These are phyloP conservation scores for Tetrahymena borealis DNA, from an alignment of 73 alveolate species.

Conservation along the genomic window DNA sequence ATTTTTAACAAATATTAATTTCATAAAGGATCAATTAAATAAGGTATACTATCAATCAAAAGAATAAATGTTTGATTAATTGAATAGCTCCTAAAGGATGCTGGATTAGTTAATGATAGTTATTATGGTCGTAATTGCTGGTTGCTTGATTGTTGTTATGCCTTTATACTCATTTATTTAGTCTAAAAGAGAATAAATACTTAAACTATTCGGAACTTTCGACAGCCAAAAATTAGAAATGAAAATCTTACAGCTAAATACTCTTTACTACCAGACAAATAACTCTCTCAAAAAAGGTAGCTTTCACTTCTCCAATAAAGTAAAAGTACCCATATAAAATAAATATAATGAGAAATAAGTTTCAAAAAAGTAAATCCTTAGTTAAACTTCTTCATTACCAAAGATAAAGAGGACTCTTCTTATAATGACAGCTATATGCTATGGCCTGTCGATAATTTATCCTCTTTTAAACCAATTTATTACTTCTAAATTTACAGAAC, in stretches of 20 bases:
- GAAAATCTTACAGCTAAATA: background rate
- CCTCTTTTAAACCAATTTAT: background rate
- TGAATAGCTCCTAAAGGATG: background rate
- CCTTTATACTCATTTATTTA: background rate
- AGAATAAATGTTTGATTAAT: background rate
- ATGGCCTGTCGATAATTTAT: background rate
- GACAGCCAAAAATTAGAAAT: background rate
- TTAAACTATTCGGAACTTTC: background rate
- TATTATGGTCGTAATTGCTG: background rate
- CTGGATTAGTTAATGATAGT: background rate
- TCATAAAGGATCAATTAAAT: background rate
- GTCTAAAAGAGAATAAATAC: background rate
- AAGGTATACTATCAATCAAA: background rate
- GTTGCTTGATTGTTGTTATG: background rate
- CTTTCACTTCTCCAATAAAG: background rate
- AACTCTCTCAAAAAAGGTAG: background rate
- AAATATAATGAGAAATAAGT: background rate
- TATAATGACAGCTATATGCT: background rate
- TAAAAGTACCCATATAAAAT: background rate
- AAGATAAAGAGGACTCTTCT: background rate
- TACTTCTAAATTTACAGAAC: background rate
- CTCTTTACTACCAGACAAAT: background rate
- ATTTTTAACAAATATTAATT: background rate
- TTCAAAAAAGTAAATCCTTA: background rate
- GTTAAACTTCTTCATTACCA: background rate